Percentiles rank a stretch among this genome's conserved stretches.
Conservation (phyloP, 1,284 basidiomycete species). For the Volvariella volvacea region DNA sequence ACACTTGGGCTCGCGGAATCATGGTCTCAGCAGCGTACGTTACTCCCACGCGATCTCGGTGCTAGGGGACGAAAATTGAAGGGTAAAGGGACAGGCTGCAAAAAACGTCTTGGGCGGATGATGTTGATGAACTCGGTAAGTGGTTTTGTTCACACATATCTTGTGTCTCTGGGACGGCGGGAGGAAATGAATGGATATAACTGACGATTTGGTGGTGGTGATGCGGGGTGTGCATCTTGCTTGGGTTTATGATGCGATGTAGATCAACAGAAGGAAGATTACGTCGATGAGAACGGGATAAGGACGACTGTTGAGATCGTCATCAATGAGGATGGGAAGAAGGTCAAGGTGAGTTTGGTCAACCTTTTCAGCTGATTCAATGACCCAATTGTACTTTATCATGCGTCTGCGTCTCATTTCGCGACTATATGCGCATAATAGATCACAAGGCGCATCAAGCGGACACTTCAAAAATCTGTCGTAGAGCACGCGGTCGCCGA, state of each 20-base stretch:
- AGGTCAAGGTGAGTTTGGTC: conserved; percentile 73
- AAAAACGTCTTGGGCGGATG: conserved; percentile 81
- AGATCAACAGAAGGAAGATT: conserved; percentile 47
- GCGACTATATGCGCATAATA: conserved; percentile 21
- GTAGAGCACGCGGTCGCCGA: conserved; percentile 94
- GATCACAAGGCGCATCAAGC: conserved; percentile 85
- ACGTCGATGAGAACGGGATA: conserved; percentile 84
- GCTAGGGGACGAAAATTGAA: too few species aligned
- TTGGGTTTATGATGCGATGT: background rate
- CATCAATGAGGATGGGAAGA: conserved; percentile 90
- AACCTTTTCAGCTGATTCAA: background rate
- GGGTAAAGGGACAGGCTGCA: conserved; percentile 30
- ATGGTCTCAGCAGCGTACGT: too few species aligned
- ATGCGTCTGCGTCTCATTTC: background rate
- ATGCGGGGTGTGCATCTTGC: too few species aligned
- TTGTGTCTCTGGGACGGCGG: too few species aligned
- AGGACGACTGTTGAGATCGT: conserved; percentile 81
- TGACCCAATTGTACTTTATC: background rate
- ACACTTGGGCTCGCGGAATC: too few species aligned
- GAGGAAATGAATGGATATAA: too few species aligned
- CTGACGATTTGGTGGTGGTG: too few species aligned
- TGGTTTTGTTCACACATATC: background rate
- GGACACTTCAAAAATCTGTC: conserved; percentile 85
- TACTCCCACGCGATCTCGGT: too few species aligned
- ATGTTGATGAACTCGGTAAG: conserved; percentile 69